A percentile compares a stretch with the other conserved stretches of the same genome.
Evolutionary conservation across 352 stramenopile species (phyloP).

Genomic region (Phytophthora pisi): DNA sequence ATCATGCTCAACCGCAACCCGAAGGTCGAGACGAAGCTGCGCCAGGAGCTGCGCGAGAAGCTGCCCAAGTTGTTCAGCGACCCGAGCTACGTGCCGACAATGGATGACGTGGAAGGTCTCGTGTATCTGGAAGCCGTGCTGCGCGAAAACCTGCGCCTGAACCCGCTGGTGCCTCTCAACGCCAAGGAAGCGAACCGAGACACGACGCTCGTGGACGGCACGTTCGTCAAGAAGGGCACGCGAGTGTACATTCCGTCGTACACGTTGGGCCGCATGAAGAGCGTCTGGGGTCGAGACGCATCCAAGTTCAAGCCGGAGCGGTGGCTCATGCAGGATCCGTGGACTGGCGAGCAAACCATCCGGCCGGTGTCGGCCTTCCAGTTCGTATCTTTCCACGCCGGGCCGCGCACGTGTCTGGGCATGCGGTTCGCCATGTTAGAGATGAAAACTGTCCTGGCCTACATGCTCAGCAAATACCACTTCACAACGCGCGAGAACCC

Average conservation of each 20-base stretch:
- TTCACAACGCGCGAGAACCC: slow-evolving; percentile 44
- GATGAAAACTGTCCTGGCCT: slow-evolving; percentile 45
- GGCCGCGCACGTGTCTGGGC: slow-evolving; percentile 38
- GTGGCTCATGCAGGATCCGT: slow-evolving; percentile 50
- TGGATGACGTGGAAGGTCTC: slow-evolving; percentile 57
- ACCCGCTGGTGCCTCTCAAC: slow-evolving; percentile 66
- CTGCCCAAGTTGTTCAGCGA: slow-evolving; percentile 39
- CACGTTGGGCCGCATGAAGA: slow-evolving; percentile 47
- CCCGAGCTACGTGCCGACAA: slow-evolving; percentile 38
- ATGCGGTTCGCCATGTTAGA: slow-evolving; percentile 59
- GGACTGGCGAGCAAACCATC: slow-evolving; percentile 32
- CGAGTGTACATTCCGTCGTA: slow-evolving; percentile 65
- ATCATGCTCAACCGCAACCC: slow-evolving; percentile 71
- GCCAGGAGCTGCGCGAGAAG: slow-evolving; percentile 52
- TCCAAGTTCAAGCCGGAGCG: slow-evolving; percentile 68
- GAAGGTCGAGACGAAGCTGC: slow-evolving; percentile 48
- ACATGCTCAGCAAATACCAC: slow-evolving; percentile 50
- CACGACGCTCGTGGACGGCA: slow-evolving; percentile 63
- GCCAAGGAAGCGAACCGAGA: slow-evolving; percentile 58
- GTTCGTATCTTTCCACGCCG: slow-evolving; percentile 43
- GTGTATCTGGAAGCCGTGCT: slow-evolving; percentile 67
- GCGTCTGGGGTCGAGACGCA: slow-evolving; percentile 61
- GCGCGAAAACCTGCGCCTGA: slow-evolving; percentile 67
- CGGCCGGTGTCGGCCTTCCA: slow-evolving; percentile 40
- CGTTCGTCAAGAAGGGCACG: slow-evolving; percentile 53